These are phyloP conservation scores for Russula griseocarnosa DNA, from an alignment of 768 basidiomycete genomes.

Conservation along the genomic window DNA sequence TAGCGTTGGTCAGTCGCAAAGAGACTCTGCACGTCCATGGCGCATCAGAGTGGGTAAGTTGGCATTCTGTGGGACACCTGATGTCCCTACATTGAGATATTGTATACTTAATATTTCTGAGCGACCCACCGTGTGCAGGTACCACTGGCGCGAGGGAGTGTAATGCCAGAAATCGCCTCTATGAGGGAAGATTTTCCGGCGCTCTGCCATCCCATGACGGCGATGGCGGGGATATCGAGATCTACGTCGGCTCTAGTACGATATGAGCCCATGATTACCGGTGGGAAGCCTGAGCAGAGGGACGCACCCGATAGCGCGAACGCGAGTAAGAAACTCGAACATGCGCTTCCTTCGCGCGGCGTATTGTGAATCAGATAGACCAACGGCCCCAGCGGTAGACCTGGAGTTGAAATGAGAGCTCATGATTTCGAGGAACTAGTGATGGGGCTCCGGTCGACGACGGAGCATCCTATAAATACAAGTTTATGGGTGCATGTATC, in stretches of 20 bases:
- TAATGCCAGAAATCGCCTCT: slow-evolving; percentile 71
- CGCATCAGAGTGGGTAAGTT: slow-evolving; percentile 30
- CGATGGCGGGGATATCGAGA: slow-evolving; percentile 68
- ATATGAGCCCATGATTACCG: slow-evolving; percentile 1
- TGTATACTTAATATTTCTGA: background rate
- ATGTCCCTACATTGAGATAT: background rate
- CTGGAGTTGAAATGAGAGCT: background rate
- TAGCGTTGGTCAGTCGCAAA: slow-evolving; percentile 33
- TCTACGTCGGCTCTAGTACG: slow-evolving; percentile 56
- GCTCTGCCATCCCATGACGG: slow-evolving; percentile 68
- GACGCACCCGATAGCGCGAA: slow-evolving; percentile 58
- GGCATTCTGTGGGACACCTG: slow-evolving; percentile 41
- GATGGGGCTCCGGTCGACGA: background rate
- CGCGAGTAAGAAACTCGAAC: slow-evolving; percentile 55
- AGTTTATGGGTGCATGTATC: background rate
- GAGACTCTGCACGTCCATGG: slow-evolving; percentile 38
- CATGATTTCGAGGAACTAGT: background rate
- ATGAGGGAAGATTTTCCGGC: slow-evolving; percentile 77
- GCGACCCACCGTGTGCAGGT: slow-evolving; percentile 64
- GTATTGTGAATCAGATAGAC: slow-evolving; percentile 47
- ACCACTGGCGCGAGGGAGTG: slow-evolving; percentile 62
- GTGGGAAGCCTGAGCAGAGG: slow-evolving; percentile 1
- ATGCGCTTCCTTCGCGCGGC: slow-evolving; percentile 41
- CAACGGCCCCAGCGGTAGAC: slow-evolving; percentile 36
- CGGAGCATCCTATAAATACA: background rate